Evolutionary conservation across 495 filamentous ascomycete genomes (phyloP).

Genomic region (Corynascus novoguineensis): DNA sequence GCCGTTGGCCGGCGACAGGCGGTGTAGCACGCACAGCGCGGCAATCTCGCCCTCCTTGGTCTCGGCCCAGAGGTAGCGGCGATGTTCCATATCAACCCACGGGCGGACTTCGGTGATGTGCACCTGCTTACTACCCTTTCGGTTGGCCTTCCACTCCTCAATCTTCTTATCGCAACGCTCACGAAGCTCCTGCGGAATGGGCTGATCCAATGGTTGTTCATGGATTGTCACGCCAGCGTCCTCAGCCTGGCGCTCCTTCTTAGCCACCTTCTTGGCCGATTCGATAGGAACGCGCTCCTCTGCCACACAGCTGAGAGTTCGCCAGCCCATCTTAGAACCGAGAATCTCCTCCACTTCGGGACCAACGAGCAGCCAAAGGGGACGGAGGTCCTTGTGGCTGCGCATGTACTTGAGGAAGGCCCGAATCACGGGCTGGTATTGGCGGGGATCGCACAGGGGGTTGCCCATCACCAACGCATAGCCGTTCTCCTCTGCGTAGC

Average conservation of each 20-base stretch:
- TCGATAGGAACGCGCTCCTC: constrained; percentile 76
- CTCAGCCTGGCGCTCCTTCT: constrained; percentile 64
- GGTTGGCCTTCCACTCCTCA: constrained; percentile 67
- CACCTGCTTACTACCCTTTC: constrained; percentile 71
- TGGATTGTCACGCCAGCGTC: constrained; percentile 70
- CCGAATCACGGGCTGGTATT: constrained; percentile 64
- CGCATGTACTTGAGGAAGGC: constrained; percentile 69
- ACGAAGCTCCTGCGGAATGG: constrained; percentile 56
- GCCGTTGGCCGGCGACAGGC: constrained; percentile 67
- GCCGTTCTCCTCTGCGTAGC: constrained; percentile 65
- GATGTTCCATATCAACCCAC: constrained; percentile 71
- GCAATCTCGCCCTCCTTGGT: constrained; percentile 61
- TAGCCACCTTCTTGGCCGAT: constrained; percentile 57
- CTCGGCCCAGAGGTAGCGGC: constrained; percentile 73
- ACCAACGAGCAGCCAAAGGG: constrained; percentile 75
- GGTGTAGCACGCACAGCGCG: constrained; percentile 67
- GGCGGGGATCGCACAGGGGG: constrained; percentile 66
- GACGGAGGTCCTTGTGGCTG: constrained; percentile 63
- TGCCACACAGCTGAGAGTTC: constrained; percentile 73
- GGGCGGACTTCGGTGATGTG: constrained; percentile 79
- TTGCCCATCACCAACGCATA: constrained; percentile 77
- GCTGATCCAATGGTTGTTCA: constrained; percentile 55
- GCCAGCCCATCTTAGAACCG: constrained; percentile 71
- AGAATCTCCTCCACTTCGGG: constrained; percentile 65
- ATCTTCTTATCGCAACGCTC: constrained; percentile 64